A percentile compares a stretch with the other conserved stretches of the same genome.
These are phyloP conservation scores for Hypericum androsaemum DNA, from an alignment of 345 rosid species.

Conservation along the genomic window DNA sequence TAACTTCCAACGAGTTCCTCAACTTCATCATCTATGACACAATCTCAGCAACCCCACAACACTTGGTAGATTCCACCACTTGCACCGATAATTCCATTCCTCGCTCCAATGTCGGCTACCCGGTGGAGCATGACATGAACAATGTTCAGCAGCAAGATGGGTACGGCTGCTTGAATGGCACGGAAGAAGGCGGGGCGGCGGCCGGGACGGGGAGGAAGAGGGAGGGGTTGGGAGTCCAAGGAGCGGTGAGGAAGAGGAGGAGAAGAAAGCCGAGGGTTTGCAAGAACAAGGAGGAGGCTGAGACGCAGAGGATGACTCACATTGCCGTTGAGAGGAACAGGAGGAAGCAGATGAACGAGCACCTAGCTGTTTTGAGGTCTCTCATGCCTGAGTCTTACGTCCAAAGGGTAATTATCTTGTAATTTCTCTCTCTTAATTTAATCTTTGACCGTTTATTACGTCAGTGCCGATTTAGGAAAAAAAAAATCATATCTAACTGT, in stretches of 20 bases:
- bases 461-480: neutral
- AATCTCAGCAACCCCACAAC: conserved; percentile 43
- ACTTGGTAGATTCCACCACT: too few species aligned
- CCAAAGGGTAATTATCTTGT: conserved; percentile 46
- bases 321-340: conserved; percentile 87
- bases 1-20: conserved; percentile 58
- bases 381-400: conserved; percentile 84
- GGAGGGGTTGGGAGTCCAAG: conserved; percentile 27
- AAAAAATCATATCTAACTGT: too few species aligned
- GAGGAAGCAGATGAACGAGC: conserved; percentile 80
- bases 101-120: too few species aligned
- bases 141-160: too few species aligned
- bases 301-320: conserved; percentile 84
- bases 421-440: neutral
- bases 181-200: neutral
- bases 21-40: conserved; percentile 56
- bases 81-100: too few species aligned
- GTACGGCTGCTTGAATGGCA: too few species aligned
- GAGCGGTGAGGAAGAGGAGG: conserved; percentile 38
- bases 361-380: conserved; percentile 63
- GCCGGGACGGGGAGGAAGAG: conserved; percentile 8
- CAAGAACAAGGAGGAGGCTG: conserved; percentile 80
- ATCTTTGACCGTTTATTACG: neutral
- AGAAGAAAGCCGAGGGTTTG: conserved; percentile 66
- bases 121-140: too few species aligned